Evolutionary conservation across 805 yeast genomes (phyloP).

Genomic region (Wickerhamiella siamensis): DNA sequence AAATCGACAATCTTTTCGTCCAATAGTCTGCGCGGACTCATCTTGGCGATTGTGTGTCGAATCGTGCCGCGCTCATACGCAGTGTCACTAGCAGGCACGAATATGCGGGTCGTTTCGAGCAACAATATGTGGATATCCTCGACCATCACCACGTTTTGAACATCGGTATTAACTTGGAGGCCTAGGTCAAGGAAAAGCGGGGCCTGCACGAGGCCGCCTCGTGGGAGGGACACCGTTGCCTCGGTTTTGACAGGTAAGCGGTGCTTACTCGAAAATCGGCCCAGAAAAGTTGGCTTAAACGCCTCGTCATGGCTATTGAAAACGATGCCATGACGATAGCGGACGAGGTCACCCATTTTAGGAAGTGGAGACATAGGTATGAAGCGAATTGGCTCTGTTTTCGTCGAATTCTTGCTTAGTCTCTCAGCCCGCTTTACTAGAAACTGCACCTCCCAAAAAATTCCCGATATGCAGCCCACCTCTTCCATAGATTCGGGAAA

Average conservation of each 20-base stretch:
- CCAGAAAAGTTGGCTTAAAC: neutral
- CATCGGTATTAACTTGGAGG: neutral
- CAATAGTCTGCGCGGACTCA: neutral
- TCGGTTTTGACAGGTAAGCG: neutral
- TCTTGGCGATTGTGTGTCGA: neutral
- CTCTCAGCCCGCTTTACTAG: neutral
- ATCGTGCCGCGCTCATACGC: neutral
- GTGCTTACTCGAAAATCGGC: neutral
- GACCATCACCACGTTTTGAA: neutral
- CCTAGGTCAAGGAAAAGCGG: neutral
- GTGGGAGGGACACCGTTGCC: neutral
- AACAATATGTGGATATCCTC: constrained; percentile 1
- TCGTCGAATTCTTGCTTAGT: neutral
- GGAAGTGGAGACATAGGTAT: neutral
- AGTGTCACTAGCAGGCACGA: neutral
- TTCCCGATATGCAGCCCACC: neutral
- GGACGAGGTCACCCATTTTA: neutral
- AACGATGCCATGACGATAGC: neutral
- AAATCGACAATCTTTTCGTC: neutral
- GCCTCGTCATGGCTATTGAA: neutral
- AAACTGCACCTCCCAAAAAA: neutral
- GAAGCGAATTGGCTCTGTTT: neutral
- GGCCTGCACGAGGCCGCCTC: neutral
- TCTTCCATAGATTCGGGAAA: neutral
- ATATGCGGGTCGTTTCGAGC: neutral